A percentile compares a stretch with the other conserved stretches of the same genome.
Conservation (phyloP, 805 yeast species). For the Barnettozyma sucrosica region DNA sequence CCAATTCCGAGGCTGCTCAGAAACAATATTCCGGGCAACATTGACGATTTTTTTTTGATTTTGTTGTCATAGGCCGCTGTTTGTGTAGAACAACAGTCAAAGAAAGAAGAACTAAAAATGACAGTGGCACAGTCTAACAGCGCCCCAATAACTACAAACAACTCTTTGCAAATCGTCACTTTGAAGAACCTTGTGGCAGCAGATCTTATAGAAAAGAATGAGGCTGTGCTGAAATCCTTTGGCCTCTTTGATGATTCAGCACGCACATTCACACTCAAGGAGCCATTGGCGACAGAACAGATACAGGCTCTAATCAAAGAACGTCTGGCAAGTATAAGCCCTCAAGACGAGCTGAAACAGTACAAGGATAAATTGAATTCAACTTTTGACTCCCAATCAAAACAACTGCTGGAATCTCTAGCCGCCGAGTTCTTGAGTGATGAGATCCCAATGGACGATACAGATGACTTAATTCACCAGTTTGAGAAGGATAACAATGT, state of each 20-base stretch:
- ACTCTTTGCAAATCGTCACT: slow-evolving; percentile 21
- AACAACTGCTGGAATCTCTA: slow-evolving; percentile 11
- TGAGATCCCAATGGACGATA: slow-evolving; percentile 12
- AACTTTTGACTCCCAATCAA: slow-evolving; percentile 7
- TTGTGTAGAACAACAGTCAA: too few species aligned
- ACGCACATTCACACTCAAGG: neutral
- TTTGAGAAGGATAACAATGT: slow-evolving; percentile 17
- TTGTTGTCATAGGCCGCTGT: too few species aligned
- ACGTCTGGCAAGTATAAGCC: neutral
- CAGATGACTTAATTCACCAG: slow-evolving; percentile 9
- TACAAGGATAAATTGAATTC: slow-evolving; percentile 4
- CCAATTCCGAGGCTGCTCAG: neutral
- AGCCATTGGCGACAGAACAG: slow-evolving; percentile 8
- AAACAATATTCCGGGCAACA: neutral
- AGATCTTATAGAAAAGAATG: slow-evolving; percentile 23
- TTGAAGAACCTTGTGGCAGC: slow-evolving; percentile 24
- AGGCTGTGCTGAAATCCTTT: slow-evolving; percentile 18
- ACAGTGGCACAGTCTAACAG: slow-evolving; percentile 19
- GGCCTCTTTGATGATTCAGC: slow-evolving; percentile 18
- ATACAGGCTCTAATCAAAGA: slow-evolving; percentile 11
- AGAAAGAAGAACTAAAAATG: slow-evolving; percentile 10
- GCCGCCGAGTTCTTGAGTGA: slow-evolving; percentile 18
- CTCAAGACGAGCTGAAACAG: slow-evolving; percentile 8
- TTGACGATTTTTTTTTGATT: too few species aligned
- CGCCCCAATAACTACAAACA: slow-evolving; percentile 13